phyloP scores from a whole-genome alignment of 1,139 yeast species.

The Sugiyamaella paludigena region DNA sequence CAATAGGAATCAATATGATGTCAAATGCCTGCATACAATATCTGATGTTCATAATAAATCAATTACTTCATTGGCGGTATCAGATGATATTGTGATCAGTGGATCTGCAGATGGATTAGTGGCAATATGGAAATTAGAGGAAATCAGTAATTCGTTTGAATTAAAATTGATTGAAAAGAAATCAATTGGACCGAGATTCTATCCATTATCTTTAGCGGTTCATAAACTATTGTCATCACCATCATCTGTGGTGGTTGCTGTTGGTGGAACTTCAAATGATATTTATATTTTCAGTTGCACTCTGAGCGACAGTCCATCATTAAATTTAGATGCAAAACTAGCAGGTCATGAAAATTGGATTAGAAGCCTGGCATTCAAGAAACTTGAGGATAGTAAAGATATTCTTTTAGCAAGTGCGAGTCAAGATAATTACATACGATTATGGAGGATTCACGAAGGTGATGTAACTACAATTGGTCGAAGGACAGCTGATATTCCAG shows the following conservation, averaged over 20 bases:
- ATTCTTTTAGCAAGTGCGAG: slow-evolving; percentile 79
- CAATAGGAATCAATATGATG: too few species aligned
- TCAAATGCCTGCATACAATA: slow-evolving; percentile 38
- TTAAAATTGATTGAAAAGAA: slow-evolving; percentile 20
- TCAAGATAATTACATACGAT: slow-evolving; percentile 82
- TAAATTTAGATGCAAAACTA: slow-evolving; percentile 51
- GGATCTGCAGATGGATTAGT: slow-evolving; percentile 69
- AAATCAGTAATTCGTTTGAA: slow-evolving; percentile 1
- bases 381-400: slow-evolving; percentile 42
- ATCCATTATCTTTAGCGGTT: slow-evolving; percentile 50
- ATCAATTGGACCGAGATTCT: slow-evolving; percentile 45
- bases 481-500: slow-evolving; percentile 18
- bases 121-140: slow-evolving; percentile 46
- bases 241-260: slow-evolving; percentile 47
- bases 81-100: slow-evolving; percentile 45
- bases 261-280: slow-evolving; percentile 71
- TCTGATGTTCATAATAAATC: slow-evolving; percentile 44
- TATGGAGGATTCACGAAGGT: slow-evolving; percentile 72
- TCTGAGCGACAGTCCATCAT: slow-evolving; percentile 24
- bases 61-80: slow-evolving; percentile 48
- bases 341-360: slow-evolving; percentile 96
- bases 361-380: slow-evolving; percentile 62
- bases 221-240: background rate
- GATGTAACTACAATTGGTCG: slow-evolving; percentile 34
- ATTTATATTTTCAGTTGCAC: slow-evolving; percentile 49